Conservation (phyloP, 768 basidiomycete species). For the Neoboletus subvelutipes region DNA sequence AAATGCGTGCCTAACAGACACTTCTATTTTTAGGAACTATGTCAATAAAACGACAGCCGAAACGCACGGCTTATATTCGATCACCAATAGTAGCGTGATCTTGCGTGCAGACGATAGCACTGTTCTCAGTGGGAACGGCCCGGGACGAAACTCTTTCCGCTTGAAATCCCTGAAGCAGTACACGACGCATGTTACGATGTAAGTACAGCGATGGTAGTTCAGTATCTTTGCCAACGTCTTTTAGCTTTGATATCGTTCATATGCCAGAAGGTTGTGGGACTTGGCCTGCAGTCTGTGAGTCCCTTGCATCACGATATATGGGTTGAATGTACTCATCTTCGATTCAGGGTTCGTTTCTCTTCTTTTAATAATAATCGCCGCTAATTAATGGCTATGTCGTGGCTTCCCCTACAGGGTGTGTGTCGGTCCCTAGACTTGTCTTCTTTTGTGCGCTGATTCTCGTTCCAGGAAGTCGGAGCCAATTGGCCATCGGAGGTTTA, state of each 20-base stretch:
- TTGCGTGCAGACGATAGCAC: slow-evolving; percentile 34
- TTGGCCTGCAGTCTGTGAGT: slow-evolving; percentile 35
- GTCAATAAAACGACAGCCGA: slow-evolving; percentile 48
- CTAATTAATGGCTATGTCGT: not conserved
- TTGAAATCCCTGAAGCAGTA: slow-evolving; percentile 29
- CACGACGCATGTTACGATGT: slow-evolving; percentile 33
- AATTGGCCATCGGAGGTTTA: slow-evolving; percentile 19
- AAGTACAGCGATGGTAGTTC: not conserved
- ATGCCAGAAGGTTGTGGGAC: slow-evolving; percentile 39
- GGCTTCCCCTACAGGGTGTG: not conserved
- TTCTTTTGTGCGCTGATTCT: not conserved
- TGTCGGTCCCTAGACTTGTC: not conserved
- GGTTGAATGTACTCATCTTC: not conserved
- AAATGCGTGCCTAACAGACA: not conserved
- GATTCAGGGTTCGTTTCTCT: slow-evolving; percentile 7
- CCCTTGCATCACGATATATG: not conserved
- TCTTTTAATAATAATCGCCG: too few relatives aligned
- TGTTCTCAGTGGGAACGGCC: slow-evolving; percentile 20
- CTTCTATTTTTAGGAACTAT: slow-evolving; percentile 35
- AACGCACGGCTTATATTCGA: slow-evolving; percentile 53
- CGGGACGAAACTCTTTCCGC: slow-evolving; percentile 35
- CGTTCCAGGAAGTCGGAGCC: slow-evolving; percentile 18
- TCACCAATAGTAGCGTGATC: slow-evolving; percentile 39
- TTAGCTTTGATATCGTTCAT: slow-evolving; percentile 32
- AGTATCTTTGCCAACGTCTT: not conserved